These are phyloP conservation scores for Scenedesmus sp. DNA, from an alignment of 163 green algal genomes.

Conservation along the genomic window DNA sequence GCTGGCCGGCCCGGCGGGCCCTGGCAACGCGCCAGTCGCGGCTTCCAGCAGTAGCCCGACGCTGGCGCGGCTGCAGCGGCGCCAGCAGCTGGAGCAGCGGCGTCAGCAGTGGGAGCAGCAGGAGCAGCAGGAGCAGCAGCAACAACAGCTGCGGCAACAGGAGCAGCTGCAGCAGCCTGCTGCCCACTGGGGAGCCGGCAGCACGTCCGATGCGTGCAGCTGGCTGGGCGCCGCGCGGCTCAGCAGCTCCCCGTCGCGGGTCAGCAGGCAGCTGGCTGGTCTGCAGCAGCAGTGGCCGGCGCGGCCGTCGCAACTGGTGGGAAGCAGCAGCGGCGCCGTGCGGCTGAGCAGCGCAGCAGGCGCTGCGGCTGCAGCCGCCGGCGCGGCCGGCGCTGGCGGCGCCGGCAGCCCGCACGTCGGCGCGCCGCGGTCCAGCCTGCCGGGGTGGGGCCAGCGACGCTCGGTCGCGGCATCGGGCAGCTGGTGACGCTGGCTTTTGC, in stretches of 20 bases:
- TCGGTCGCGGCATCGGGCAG: no score
- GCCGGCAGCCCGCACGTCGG: not conserved
- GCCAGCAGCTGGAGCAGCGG: not conserved
- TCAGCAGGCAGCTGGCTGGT: not conserved
- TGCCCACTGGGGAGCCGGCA: not conserved
- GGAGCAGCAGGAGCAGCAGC: constrained; percentile 22
- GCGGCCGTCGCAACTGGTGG: no score
- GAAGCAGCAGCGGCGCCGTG: no score
- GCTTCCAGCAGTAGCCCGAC: not conserved
- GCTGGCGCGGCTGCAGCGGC: not conserved
- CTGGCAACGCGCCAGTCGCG: not conserved
- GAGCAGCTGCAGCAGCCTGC: not conserved
- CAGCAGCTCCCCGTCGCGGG: not conserved
- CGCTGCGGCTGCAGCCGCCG: no score
- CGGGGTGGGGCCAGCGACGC: no score
- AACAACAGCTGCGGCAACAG: not conserved
- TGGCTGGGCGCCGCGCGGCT: no score
- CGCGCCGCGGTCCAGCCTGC: no score
- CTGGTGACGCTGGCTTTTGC: no score
- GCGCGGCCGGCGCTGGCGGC: not conserved
- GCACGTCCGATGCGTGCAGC: not conserved
- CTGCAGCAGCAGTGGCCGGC: no score
- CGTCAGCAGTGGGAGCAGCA: not conserved
- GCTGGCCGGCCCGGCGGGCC: not conserved
- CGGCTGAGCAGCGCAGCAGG: no score